Percentiles rank a stretch among this genome's conserved stretches.
Conservation (phyloP, 2,329 filamentous ascomycete genomes). For the Coniochaeta prunicola region DNA sequence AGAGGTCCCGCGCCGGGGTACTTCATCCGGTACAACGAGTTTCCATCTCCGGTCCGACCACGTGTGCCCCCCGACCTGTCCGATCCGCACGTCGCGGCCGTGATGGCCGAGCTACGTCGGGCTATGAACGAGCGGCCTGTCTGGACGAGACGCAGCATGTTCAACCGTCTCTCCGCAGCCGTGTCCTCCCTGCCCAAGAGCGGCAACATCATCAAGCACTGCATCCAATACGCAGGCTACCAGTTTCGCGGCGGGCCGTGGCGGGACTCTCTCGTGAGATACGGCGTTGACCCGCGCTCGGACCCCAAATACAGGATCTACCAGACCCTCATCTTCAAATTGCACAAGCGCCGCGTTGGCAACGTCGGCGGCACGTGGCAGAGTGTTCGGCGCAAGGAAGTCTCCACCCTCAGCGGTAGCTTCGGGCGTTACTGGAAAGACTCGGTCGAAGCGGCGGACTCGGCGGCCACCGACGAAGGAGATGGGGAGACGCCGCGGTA, state of each 20-base stretch:
- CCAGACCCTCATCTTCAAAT: constrained; percentile 83
- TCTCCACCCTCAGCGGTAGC: constrained; percentile 12
- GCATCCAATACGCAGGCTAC: constrained; percentile 79
- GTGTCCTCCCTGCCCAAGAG: constrained; percentile 28
- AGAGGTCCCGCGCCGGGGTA: constrained; percentile 50
- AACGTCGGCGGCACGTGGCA: constrained; percentile 42
- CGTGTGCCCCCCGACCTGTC: constrained; percentile 50
- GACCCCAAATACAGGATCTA: constrained; percentile 73
- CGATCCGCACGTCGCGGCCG: constrained; percentile 52
- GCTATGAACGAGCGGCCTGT: constrained; percentile 71
- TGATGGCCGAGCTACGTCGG: constrained; percentile 56
- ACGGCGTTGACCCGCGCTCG: constrained; percentile 77
- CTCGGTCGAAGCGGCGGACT: constrained; percentile 7
- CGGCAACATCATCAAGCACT: constrained; percentile 60
- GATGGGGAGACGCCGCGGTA: constrained; percentile 12
- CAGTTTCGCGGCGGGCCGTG: constrained; percentile 90
- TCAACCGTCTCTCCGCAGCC: constrained; percentile 56
- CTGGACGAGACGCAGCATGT: constrained; percentile 76
- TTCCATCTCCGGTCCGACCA: constrained; percentile 56
- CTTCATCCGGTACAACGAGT: constrained; percentile 53
- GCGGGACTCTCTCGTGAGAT: constrained; percentile 78
- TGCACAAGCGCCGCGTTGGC: constrained; percentile 45
- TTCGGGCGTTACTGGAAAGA: constrained; percentile 20
- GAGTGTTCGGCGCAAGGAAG: constrained; percentile 31
- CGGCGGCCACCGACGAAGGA: constrained; percentile 7